Evolutionary conservation across 2,329 filamentous ascomycete genomes (phyloP), one percentile per base, ranked within the genome.

Genomic region (Zopfia rhizophila): DNA sequence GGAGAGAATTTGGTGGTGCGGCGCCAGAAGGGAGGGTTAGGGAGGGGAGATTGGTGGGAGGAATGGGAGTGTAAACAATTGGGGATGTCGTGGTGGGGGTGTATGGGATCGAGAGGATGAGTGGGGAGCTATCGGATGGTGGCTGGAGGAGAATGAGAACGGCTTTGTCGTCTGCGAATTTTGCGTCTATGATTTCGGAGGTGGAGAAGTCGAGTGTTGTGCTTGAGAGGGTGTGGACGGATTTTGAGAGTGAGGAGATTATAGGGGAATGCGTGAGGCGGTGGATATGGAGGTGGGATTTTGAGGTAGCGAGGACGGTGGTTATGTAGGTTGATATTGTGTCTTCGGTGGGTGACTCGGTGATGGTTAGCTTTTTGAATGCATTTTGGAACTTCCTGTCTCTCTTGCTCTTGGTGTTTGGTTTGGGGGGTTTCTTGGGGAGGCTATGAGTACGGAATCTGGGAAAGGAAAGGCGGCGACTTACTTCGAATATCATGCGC

Each of bases 161-260:
- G 0, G 74, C 77, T 10, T 78, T 69, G 43, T 88, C 82, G 57
- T 87, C 79, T 30, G 89, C 78, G 60, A 91, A 90, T 61, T 87
- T 86, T 11, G 88, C 68, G 63, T 91, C 86, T 14, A 83, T 67
- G 12, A 86, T 70, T n/a, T 67, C 72, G 5, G 71, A 60, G 1
- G 68, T 72, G 2, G 22, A 6, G 52, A 70, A 64, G 18, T 42
- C 66, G 42, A 75, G 75, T 56, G 82, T 88, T 45, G 87, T 82
- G 27, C 83, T 83, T 38, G 85, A 55, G 45, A 64, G 55, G 18
- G 48, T 36, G 33, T 48, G 49, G 1, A 66, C 45, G 29, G 61
- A 54, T 22, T 71, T 64, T 3, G 66, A 63, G 12, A 70, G 66
- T 27, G 58, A n/a, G 66, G 74, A 30, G 79, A 65, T 30, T 72